Percentiles rank a stretch among this genome's conserved stretches.
These are phyloP conservation scores for Kwoniella europaea DNA, from an alignment of 768 basidiomycete species.

Conservation along the genomic window DNA sequence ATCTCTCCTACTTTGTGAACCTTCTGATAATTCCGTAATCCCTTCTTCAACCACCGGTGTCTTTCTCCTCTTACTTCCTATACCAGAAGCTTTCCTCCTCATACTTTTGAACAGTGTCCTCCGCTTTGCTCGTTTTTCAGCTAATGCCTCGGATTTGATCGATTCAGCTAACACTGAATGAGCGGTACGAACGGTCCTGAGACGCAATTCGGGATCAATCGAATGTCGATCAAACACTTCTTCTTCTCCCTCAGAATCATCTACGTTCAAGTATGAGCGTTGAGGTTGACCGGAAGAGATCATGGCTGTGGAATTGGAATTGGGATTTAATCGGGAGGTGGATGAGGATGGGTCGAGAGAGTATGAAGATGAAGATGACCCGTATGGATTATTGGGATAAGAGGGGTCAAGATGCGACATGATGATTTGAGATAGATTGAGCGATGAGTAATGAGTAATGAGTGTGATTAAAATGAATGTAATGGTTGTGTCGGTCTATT, in stretches of 20 bases:
- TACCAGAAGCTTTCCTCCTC: constrained; percentile 35
- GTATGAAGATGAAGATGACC: constrained; percentile 18
- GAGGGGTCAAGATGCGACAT: constrained; percentile 14
- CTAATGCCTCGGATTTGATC: constrained; percentile 69
- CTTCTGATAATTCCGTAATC: not conserved
- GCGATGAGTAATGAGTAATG: not conserved
- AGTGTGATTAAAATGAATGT: not conserved
- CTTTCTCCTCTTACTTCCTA: constrained; percentile 25
- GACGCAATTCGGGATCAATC: constrained; percentile 77
- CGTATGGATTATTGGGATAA: constrained; percentile 9
- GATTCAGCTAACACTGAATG: constrained; percentile 88
- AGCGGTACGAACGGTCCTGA: constrained; percentile 91
- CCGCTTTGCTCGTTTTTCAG: constrained; percentile 57
- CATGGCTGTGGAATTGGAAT: constrained; percentile 5
- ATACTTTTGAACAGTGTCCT: constrained; percentile 42
- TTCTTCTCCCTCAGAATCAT: constrained; percentile 32
- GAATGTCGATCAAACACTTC: constrained; percentile 38
- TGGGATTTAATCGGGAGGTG: constrained; percentile 14
- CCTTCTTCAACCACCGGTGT: not conserved
- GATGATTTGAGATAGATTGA: not conserved
- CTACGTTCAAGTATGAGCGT: constrained; percentile 22
- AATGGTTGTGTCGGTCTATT: not conserved
- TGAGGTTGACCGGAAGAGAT: constrained; percentile 1
- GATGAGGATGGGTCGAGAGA: constrained; percentile 18
- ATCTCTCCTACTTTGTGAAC: constrained; percentile 12